Evolutionary conservation across 345 rosid genomes (phyloP).

Genomic region (Cardamine occulta): DNA sequence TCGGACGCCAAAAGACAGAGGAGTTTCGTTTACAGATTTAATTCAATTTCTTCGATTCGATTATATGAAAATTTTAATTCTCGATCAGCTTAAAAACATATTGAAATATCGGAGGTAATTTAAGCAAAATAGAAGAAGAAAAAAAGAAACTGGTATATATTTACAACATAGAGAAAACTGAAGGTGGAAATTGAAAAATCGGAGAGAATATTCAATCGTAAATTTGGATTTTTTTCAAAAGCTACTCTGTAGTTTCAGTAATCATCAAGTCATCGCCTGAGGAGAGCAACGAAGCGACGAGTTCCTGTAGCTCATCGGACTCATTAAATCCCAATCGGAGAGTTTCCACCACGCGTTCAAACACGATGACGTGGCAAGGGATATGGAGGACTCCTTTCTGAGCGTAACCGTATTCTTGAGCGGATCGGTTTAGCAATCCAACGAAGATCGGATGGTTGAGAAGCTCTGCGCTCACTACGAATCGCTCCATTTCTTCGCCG

Average conservation of each 20-base stretch:
- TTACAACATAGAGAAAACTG: slow-evolving; percentile 17
- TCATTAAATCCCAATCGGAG: slow-evolving; percentile 55
- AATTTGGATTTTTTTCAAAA: background rate
- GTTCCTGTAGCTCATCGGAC: slow-evolving; percentile 17
- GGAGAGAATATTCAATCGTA: background rate
- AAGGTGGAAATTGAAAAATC: background rate
- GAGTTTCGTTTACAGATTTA: slow-evolving; percentile 5
- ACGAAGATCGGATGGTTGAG: slow-evolving; percentile 82
- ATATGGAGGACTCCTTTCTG: slow-evolving; percentile 91
- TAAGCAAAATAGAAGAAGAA: background rate
- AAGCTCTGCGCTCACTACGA: slow-evolving; percentile 83
- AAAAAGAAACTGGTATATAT: slow-evolving; percentile 13
- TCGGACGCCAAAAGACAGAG: slow-evolving; percentile 6
- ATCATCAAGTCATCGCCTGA: slow-evolving; percentile 37
- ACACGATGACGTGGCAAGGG: slow-evolving; percentile 85
- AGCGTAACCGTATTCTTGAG: slow-evolving; percentile 94
- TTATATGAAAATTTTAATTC: background rate
- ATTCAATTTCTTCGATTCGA: background rate
- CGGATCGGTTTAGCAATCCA: slow-evolving; percentile 72
- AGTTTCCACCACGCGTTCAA: slow-evolving; percentile 82
- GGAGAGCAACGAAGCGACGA: slow-evolving; percentile 44
- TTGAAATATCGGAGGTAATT: background rate
- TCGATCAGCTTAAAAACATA: background rate
- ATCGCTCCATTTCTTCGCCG: slow-evolving; percentile 95
- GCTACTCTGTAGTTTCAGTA: slow-evolving; percentile 42